These are phyloP conservation scores for Raphanus sativus DNA, from an alignment of 345 rosid species.

Conservation along the genomic window DNA sequence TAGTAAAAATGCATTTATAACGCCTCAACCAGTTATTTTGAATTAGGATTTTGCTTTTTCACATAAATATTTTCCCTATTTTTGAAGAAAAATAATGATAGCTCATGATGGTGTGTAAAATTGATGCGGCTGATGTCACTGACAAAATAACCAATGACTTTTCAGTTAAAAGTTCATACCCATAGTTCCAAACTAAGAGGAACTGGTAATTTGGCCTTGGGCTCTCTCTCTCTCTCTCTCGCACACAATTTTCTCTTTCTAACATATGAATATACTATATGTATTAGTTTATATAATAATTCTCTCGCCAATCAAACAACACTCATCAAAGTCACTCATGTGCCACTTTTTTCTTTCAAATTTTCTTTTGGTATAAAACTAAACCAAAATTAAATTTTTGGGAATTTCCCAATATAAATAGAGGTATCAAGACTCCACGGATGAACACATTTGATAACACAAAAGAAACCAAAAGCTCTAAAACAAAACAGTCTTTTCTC, in stretches of 20 bases:
- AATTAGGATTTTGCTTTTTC: too few relatives aligned
- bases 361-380: background rate
- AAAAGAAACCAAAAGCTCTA: conserved; percentile 32
- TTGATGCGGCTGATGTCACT: conserved; percentile 16
- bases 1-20: background rate
- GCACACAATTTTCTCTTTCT: too few relatives aligned
- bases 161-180: conserved; percentile 28
- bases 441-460: conserved; percentile 22
- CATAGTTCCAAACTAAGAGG: conserved; percentile 43
- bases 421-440: conserved; percentile 2
- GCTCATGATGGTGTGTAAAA: background rate
- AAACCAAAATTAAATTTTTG: background rate
- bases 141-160: conserved; percentile 29
- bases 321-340: conserved; percentile 36
- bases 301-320: conserved; percentile 34
- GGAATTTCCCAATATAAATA: conserved; percentile 42
- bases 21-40: background rate
- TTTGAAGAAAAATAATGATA: background rate
- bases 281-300: too few relatives aligned
- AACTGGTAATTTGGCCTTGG: conserved; percentile 22
- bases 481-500: conserved; percentile 34
- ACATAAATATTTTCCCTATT: background rate
- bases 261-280: too few relatives aligned
- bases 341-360: conserved; percentile 30
- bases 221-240: background rate